Evolutionary conservation across 176 grass and related monocot genomes (phyloP), one percentile per base, ranked within the genome.

Genomic region (Carex cristatella): DNA sequence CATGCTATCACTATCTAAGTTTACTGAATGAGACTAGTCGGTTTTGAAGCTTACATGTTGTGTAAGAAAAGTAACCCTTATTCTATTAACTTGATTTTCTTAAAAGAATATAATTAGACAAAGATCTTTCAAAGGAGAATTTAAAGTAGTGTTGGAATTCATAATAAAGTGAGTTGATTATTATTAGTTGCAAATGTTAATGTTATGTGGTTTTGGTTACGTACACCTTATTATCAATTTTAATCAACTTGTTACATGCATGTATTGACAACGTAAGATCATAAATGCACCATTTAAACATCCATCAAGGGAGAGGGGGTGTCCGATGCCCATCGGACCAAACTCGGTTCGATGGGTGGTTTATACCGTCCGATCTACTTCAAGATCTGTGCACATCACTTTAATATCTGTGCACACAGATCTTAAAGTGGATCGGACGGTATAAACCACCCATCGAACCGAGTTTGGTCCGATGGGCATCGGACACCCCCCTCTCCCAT

Each of bases 31-130:
- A 49, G 46, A 74, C 4, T 69, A 32, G 73, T 77, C 18, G 27
- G 49, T 77, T 77, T 77, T 77, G 73, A 77, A 77, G 71, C 2
- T 77, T 77, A 77, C 73, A 77, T 77, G 73, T 56, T 16, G 27
- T 56, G 49, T 15, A 78, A 35, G 74, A 78, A 57, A 78, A 78
- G 74, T 18, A 78, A 78, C 33, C 37, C 2, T 67, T 33, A 14
- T 74, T 48, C n/a, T 74, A 16, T 10, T 46, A 10, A 2, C 65
- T 72, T 72, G 7, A 8, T 72, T 72, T 72, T 46, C 69, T 72
- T 72, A 72, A 19, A 42, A 72, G 40, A 72, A 46, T 72, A 18
- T 49, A 19, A 40, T 40, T 1, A 46, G 18, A 48, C 40, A n/a
- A n/a, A 72, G 69, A 72, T 72, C 15, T 72, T 70, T 63, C 15